Conservation (phyloP, 2,329 filamentous ascomycete genomes). For the Chrysoporthe cubensis region DNA sequence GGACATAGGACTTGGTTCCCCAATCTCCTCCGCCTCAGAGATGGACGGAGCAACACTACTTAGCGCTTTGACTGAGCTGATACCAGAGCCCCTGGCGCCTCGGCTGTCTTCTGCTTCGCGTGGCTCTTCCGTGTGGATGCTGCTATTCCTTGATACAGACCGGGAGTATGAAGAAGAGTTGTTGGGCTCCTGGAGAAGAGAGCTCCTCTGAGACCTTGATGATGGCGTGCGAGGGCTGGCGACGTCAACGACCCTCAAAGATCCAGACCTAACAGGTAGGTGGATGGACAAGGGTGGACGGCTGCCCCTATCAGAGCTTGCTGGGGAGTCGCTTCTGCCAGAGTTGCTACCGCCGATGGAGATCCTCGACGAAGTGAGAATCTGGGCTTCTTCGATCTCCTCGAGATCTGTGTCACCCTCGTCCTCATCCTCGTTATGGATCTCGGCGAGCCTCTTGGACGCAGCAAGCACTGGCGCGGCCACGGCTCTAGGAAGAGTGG, state of each 20-base stretch:
- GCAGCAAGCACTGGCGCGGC: conserved; percentile 4
- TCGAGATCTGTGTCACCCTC: conserved; percentile 46
- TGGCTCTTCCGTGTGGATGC: conserved; percentile 47
- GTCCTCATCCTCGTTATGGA: conserved; percentile 48
- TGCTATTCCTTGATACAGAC: conserved; percentile 47
- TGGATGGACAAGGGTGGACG: conserved; percentile 39
- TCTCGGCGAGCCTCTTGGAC: conserved; percentile 6
- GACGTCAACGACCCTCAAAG: conserved; percentile 63
- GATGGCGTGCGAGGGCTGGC: conserved; percentile 54
- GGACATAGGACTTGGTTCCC: conserved; percentile 8
- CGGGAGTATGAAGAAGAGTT: conserved; percentile 40
- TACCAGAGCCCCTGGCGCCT: conserved; percentile 7
- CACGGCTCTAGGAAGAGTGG: not conserved
- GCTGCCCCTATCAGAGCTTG: conserved; percentile 49
- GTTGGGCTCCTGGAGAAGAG: conserved; percentile 50
- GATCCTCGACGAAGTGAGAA: conserved; percentile 59
- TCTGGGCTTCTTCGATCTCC: conserved; percentile 61
- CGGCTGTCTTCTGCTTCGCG: conserved; percentile 32
- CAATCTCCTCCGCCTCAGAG: conserved; percentile 33
- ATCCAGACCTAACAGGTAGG: conserved; percentile 49
- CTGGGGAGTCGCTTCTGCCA: conserved; percentile 53
- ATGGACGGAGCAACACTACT: conserved; percentile 41
- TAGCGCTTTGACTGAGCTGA: conserved; percentile 27
- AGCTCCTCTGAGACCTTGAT: conserved; percentile 52
- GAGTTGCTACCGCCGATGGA: conserved; percentile 47